Conservation (phyloP, 352 stramenopile species). For the Globisporangium barbulae region DNA sequence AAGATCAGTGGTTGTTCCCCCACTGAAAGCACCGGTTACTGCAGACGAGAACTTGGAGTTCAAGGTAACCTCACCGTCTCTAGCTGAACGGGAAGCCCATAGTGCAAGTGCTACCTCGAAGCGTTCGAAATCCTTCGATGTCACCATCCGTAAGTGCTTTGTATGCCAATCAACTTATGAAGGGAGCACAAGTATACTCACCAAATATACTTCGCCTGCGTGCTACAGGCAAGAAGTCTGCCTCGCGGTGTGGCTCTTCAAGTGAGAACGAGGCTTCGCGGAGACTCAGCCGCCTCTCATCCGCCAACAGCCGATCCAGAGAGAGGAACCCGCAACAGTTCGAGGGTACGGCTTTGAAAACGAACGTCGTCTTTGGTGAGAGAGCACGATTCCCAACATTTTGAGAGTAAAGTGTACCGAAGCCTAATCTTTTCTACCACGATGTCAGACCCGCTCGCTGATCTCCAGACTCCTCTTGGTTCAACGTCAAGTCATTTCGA, state of each 20-base stretch:
- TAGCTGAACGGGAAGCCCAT: neutral
- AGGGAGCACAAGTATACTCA: too few relatives aligned
- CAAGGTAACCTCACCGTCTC: too few relatives aligned
- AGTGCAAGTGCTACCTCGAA: neutral
- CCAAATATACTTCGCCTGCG: neutral
- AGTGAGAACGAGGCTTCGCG: neutral
- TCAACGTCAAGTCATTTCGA: neutral
- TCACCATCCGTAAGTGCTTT: neutral
- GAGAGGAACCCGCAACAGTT: neutral
- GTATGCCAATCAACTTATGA: too few relatives aligned
- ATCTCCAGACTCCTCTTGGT: neutral
- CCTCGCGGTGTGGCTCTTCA: neutral
- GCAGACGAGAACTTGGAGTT: neutral
- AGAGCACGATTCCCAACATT: neutral
- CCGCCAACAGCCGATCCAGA: neutral
- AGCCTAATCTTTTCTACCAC: too few relatives aligned
- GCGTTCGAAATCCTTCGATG: constrained; percentile 1
- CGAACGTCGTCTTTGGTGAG: constrained; percentile 8
- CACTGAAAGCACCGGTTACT: neutral
- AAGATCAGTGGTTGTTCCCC: neutral
- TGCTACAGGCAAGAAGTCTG: neutral
- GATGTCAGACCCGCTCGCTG: neutral
- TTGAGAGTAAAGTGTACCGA: too few relatives aligned
- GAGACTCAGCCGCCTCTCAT: neutral
- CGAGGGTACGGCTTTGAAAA: neutral